phyloP scores from a whole-genome alignment of 306 rosid genomes.

The Casuarina glauca region DNA sequence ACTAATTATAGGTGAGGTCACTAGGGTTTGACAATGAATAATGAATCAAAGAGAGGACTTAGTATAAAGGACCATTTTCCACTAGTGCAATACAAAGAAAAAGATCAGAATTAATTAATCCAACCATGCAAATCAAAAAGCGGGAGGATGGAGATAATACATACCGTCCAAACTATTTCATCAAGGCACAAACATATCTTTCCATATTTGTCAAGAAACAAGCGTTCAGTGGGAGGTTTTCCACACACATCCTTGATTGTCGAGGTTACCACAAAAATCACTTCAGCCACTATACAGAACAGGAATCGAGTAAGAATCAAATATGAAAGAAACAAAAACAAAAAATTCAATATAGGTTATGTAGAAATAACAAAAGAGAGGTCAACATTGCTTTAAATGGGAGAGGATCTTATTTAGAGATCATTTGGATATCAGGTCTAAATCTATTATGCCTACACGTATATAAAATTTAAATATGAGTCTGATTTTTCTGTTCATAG shows the following conservation, averaged over 20 bases:
- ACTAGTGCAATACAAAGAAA: not conserved
- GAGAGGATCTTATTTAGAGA: not conserved
- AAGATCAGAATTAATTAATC: not conserved
- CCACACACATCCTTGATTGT: conserved; percentile 92
- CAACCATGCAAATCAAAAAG: not conserved
- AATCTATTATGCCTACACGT: not conserved
- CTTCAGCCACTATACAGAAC: conserved; percentile 74
- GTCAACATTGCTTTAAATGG: not conserved
- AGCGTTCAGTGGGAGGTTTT: conserved; percentile 86
- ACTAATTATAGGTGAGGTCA: not conserved
- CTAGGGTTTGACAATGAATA: not conserved
- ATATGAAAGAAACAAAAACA: not conserved
- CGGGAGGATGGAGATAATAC: conserved; percentile 6
- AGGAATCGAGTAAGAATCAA: conserved; percentile 6
- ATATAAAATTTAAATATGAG: not conserved
- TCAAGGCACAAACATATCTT: conserved; percentile 88
- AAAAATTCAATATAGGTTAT: not conserved
- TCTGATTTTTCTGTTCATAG: not conserved
- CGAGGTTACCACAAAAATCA: conserved; percentile 78
- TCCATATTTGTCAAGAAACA: conserved; percentile 94
- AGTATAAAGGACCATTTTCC: not conserved
- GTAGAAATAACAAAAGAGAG: conserved; percentile 4
- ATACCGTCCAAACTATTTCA: conserved; percentile 95
- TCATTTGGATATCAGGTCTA: not conserved
- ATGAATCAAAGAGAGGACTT: not conserved